phyloP scores from a whole-genome alignment of 805 yeast species.

The Debaryomyces castellii region DNA sequence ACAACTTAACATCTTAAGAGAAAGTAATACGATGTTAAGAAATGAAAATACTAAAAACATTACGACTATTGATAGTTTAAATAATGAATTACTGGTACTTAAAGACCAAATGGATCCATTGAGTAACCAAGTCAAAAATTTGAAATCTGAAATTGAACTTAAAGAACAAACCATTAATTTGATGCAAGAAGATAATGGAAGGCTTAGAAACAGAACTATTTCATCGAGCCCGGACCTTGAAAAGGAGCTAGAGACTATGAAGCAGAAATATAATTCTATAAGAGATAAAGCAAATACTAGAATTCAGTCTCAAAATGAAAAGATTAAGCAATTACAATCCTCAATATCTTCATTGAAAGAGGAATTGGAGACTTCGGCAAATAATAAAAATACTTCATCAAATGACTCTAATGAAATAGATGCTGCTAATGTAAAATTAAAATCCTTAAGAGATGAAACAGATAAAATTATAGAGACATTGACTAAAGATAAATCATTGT shows the following conservation, averaged over 20 bases:
- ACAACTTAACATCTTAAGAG: slow-evolving; percentile 62
- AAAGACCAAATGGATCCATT: slow-evolving; percentile 44
- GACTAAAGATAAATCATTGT: slow-evolving; percentile 11
- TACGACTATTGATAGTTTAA: slow-evolving; percentile 32
- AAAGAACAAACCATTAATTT: slow-evolving; percentile 50
- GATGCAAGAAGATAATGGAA: slow-evolving; percentile 52
- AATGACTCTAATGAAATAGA: slow-evolving; percentile 7
- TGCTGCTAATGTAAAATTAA: slow-evolving; percentile 9
- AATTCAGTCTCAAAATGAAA: slow-evolving; percentile 22
- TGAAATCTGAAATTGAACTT: slow-evolving; percentile 42
- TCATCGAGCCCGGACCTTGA: slow-evolving; percentile 21
- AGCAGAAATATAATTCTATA: slow-evolving; percentile 7
- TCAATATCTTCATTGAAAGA: slow-evolving; percentile 20
- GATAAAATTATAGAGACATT: slow-evolving; percentile 10
- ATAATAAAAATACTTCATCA: slow-evolving; percentile 11
- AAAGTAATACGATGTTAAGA: slow-evolving; percentile 65
- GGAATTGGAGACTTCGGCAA: slow-evolving; percentile 15
- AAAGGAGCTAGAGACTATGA: slow-evolving; percentile 10
- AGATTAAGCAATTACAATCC: slow-evolving; percentile 25
- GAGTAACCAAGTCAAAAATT: slow-evolving; percentile 33
- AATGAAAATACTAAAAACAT: slow-evolving; percentile 39
- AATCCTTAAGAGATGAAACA: slow-evolving; percentile 10
- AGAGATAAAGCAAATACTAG: slow-evolving; percentile 23
- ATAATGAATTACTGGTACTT: slow-evolving; percentile 32
- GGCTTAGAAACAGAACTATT: slow-evolving; percentile 56